Evolutionary conservation across 768 basidiomycete genomes (phyloP), one percentile per base, ranked within the genome.

Genomic region (Terana coerulea): DNA sequence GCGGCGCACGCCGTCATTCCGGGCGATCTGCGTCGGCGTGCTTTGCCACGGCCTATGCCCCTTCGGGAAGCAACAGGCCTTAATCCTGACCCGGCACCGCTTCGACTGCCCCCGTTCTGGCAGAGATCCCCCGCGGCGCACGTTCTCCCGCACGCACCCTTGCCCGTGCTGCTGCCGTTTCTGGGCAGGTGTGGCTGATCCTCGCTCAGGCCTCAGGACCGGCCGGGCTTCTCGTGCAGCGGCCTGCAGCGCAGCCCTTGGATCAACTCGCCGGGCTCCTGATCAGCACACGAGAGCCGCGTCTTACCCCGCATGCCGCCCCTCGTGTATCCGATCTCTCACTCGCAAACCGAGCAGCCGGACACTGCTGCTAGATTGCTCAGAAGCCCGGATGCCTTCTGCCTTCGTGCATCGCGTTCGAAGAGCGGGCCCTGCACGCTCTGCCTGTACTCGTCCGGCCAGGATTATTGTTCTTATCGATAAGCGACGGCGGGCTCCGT

Each of bases 61-160:
- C 15, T 49, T 50, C 37, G n/a, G 53, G 53, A 9, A 54, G 37
- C 22, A 17, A 43, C 53, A 44, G 36, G 25, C 40, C 45, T 15
- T 54, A 54, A 35, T 22, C 29, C 34, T 52, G 51, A 52, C 41
- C 52, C 46, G 43, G 43, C 19, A 11, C 28, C 43, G 43, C 17
- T 25, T 29, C 19, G 19, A 44, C 43, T 14, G 28, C 26, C 14
- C 19, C 43, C 26, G 22, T 25, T 44, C 26, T 22, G 41, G 43
- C 28, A 30, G 11, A 4, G 26, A 22, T 10, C n/a, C 26, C 31
- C 43, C 43, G 26, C 15, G n/a, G n/a, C n/a, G n/a, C n/a, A n/a
- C n/a, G n/a, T n/a, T n/a, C n/a, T n/a, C n/a, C n/a, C n/a, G n/a
- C n/a, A n/a, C n/a, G n/a, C n/a, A n/a, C n/a, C n/a, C n/a, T n/a